phyloP scores from a whole-genome alignment of 352 stramenopile species.

The Globisporangium acanthophoron region DNA sequence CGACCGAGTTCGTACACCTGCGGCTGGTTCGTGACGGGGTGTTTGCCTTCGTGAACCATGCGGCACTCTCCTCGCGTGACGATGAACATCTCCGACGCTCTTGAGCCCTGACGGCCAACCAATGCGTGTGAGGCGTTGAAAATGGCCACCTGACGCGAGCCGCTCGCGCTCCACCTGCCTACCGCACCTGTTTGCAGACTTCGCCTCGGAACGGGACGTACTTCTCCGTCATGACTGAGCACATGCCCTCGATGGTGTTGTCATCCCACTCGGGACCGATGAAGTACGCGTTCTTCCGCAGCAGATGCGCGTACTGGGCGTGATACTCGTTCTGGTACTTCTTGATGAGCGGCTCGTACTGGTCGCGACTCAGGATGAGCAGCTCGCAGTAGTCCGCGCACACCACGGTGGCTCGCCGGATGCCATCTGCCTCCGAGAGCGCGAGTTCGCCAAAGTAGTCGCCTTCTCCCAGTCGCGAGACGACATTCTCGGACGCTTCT shows the following conservation, averaged over 20 bases:
- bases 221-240: conserved; percentile 81
- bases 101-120: conserved; percentile 37
- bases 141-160: neutral
- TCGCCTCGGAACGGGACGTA: conserved; percentile 63
- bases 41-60: conserved; percentile 69
- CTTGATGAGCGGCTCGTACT: conserved; percentile 79
- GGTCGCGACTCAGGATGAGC: conserved; percentile 65
- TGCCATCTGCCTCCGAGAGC: conserved; percentile 54
- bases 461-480: conserved; percentile 57
- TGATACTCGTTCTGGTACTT: conserved; percentile 85
- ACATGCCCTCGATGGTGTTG: conserved; percentile 82
- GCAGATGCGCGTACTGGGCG: conserved; percentile 70
- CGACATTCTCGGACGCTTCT: conserved; percentile 53
- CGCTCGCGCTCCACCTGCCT: neutral
- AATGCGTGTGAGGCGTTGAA: neutral
- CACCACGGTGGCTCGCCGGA: conserved; percentile 65
- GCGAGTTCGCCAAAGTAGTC: conserved; percentile 80
- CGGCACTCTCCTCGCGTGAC: conserved; percentile 71
- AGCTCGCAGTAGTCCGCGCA: conserved; percentile 74
- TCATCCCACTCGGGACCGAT: conserved; percentile 73
- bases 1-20: conserved; percentile 65
- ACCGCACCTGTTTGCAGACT: conserved; percentile 68
- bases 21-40: conserved; percentile 55
- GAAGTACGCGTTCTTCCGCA: conserved; percentile 76
- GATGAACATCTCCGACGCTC: conserved; percentile 66